A percentile compares a stretch with the other conserved stretches of the same genome.
These are phyloP conservation scores for Termitomyces eurrhizus DNA, from an alignment of 768 basidiomycete species.

Conservation along the genomic window DNA sequence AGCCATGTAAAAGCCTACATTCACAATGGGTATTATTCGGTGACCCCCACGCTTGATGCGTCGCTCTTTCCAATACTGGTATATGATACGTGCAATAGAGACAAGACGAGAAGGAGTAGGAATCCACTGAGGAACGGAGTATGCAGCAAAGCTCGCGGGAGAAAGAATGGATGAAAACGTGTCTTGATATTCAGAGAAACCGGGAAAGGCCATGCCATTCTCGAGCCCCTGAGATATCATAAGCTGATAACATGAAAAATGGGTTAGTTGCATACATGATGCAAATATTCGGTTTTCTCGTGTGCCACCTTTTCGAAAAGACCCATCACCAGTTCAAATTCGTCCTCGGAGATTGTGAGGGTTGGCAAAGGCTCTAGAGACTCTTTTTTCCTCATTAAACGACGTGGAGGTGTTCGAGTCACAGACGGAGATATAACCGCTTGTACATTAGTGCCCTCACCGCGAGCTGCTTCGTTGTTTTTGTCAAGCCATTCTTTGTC, in stretches of 20 bases:
- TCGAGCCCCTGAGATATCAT: slow-evolving; percentile 47
- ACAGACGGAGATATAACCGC: not conserved
- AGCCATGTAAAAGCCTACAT: slow-evolving; percentile 47
- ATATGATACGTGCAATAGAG: slow-evolving; percentile 68
- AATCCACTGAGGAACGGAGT: slow-evolving; percentile 61
- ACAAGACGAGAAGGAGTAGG: slow-evolving; percentile 60
- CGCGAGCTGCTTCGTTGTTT: slow-evolving; percentile 81
- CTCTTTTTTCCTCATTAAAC: slow-evolving; percentile 71
- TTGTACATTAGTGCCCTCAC: slow-evolving; percentile 17
- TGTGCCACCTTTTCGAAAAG: slow-evolving; percentile 89
- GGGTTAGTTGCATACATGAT: slow-evolving; percentile 59
- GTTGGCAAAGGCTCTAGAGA: slow-evolving; percentile 65
- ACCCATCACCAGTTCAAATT: slow-evolving; percentile 95
- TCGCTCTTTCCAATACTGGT: slow-evolving; percentile 88
- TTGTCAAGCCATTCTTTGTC: slow-evolving; percentile 93
- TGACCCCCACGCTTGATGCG: slow-evolving; percentile 77
- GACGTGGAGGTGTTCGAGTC: not conserved
- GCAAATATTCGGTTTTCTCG: slow-evolving; percentile 83
- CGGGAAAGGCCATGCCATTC: slow-evolving; percentile 66
- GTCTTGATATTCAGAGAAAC: slow-evolving; percentile 72
- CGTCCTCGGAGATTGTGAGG: slow-evolving; percentile 74
- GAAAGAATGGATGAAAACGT: slow-evolving; percentile 58
- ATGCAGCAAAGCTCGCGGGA: slow-evolving; percentile 64
- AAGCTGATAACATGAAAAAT: slow-evolving; percentile 1
- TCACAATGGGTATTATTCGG: slow-evolving; percentile 81